Base-by-base conservation (phyloP, 345 rosid genomes). In the Eucalyptus viminalis region DNA sequence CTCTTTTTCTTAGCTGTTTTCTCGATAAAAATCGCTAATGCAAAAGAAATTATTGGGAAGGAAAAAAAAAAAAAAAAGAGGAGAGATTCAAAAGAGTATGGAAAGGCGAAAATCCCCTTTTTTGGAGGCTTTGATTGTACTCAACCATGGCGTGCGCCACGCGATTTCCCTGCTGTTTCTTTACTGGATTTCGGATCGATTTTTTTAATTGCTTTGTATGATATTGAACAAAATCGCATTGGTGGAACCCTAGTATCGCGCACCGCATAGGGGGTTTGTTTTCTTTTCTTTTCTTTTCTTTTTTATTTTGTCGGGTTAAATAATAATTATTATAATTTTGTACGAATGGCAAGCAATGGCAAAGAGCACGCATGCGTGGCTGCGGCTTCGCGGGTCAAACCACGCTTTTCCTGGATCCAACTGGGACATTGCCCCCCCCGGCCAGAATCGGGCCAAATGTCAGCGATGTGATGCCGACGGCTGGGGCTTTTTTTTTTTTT, bases 271-370 rank as follows among this genome's bases (percentile, higher is more conserved):
- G 83, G 83, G 47, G 21, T 76, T 76, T 5, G 14, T 34, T 34
- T 9, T 9, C 0, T 60, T 60, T 60, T 9, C 0, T 60, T 60
- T 60, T 27, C 0, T 12, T 60, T 24, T 0, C 0, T 0, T 60
- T 25, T 13, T 27, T 29, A 24, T 62, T 29, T 53, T 21, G 0
- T 21, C 25, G 25, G 58, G 25, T 62, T 60, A 27, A 60, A 69
- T 69, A 4, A 69, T 34, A 0, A 37, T 37, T 6, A 60, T 29
- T 29, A 17, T 34, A 2, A 31, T 69, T 69, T 69, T 9, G 80
- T 6, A 69, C 44, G 16, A 21, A 19, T 4, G 83, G 47, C 15
- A 5, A 76, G 24, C 43, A 17, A 31, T 6, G 0, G 69, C 34
- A 3, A 6, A 12, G 83, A 3, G 83, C 83, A 76, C 83, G 83